Evolutionary conservation across 345 rosid genomes (phyloP), one percentile per base, ranked within the genome.

Genomic region (Pistacia atlantica): DNA sequence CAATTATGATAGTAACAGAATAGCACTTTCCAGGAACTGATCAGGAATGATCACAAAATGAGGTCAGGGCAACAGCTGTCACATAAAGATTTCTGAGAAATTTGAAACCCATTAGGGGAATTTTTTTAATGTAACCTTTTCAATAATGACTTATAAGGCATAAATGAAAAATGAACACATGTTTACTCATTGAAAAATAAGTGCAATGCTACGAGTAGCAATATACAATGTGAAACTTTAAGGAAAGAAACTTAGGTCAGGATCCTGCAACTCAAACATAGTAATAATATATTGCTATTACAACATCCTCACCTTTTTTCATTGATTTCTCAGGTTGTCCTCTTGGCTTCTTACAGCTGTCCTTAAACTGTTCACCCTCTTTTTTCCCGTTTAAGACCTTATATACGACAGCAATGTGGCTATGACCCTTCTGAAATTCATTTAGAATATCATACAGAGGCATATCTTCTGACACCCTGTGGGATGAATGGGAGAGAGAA

Each of bases 351-450:
- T 85, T 86, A 78, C 87, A 86, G 80, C 90, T 87, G 77, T 83
- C 91, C 71, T 86, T 90, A 61, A 90, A 83, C 80, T 68, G 80
- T 60, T 81, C 80, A 67, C 83, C 85, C 49, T 81, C 87, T 64
- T 75, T 78, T 48, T 79, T 82, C 78, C 72, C 80, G 57, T 84
- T 90, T 63, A 85, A 76, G 84, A 93, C 92, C 83, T 84, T 95
- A 67, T 89, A 95, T 48, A 95, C 99, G 63, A 87, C 97, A 46
- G 98, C 98, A 78, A 95, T 87, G 84, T 95, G 99, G 83, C 98
- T 95, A 81, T 95, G 99, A 62, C 99, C 97, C 80, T 95, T 93
- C 85, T 95, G 99, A 66, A 95, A 95, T 84, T 92, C 96, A 73
- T 95, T 95, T 64, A 95, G 90, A 79, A 95, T 93, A 80, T 95